These are phyloP conservation scores for Orbilia ellipsospora DNA, from an alignment of 2,329 filamentous ascomycete genomes.

Conservation along the genomic window DNA sequence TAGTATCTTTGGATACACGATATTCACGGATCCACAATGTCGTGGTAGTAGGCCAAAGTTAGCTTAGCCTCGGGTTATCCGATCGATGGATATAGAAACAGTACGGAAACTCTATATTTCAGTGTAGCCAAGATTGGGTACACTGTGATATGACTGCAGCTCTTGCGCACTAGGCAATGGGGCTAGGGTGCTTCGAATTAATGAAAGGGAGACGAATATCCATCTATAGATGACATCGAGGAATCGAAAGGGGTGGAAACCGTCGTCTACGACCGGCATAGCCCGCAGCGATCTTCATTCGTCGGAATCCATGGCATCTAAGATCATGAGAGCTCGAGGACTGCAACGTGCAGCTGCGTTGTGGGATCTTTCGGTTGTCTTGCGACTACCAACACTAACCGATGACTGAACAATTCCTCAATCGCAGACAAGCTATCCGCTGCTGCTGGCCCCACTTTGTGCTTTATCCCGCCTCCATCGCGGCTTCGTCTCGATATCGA, in stretches of 20 bases:
- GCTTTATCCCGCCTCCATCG: not conserved
- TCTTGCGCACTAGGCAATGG: slow-evolving; percentile 7
- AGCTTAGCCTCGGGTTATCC: slow-evolving; percentile 1
- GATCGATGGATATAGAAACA: slow-evolving; percentile 48
- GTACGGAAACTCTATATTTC: slow-evolving; percentile 9
- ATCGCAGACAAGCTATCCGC: not conserved
- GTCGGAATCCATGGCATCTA: not conserved
- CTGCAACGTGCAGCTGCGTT: slow-evolving; percentile 12
- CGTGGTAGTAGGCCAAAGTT: not conserved
- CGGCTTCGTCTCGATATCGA: slow-evolving; percentile 16
- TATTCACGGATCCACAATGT: slow-evolving; percentile 5
- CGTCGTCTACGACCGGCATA: slow-evolving; percentile 35
- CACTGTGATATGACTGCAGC: slow-evolving; percentile 40
- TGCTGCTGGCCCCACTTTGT: not conserved
- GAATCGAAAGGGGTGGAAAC: slow-evolving; percentile 21
- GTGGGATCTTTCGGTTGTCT: slow-evolving; percentile 6
- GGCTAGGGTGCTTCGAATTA: slow-evolving; percentile 4
- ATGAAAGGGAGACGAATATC: slow-evolving; percentile 19
- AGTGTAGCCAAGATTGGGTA: slow-evolving; percentile 18
- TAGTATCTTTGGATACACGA: slow-evolving; percentile 20
- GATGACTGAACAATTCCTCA: slow-evolving; percentile 54
- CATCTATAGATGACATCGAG: slow-evolving; percentile 4
- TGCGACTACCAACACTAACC: not conserved
- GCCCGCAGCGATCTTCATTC: slow-evolving; percentile 9
- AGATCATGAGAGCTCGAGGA: not conserved